phyloP scores from a whole-genome alignment of 2,329 filamentous ascomycete species.

The Fusarium proliferatum region DNA sequence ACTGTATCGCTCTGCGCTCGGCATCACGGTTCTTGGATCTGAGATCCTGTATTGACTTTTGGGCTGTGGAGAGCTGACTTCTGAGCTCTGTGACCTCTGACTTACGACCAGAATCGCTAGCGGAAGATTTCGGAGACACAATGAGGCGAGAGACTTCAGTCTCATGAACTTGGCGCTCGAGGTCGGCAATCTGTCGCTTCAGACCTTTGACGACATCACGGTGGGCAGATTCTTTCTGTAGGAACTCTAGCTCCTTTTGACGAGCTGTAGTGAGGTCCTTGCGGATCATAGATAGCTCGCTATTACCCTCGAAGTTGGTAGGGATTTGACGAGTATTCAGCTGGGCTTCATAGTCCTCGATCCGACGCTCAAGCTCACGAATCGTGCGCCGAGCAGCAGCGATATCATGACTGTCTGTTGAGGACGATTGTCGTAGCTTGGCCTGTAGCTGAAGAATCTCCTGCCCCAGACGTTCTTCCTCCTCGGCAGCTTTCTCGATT shows the following conservation, averaged over 20 bases:
- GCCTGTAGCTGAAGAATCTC: constrained; percentile 65
- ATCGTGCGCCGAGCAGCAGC: constrained; percentile 71
- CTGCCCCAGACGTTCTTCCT: constrained; percentile 70
- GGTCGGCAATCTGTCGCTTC: constrained; percentile 72
- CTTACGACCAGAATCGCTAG: constrained; percentile 63
- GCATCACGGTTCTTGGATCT: constrained; percentile 62
- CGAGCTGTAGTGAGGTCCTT: constrained; percentile 72
- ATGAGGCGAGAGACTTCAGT: constrained; percentile 65
- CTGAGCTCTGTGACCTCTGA: constrained; percentile 69
- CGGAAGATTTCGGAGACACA: constrained; percentile 58
- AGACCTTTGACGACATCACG: constrained; percentile 71
- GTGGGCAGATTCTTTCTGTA: constrained; percentile 73
- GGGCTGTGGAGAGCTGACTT: constrained; percentile 68
- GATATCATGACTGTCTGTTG: constrained; percentile 64
- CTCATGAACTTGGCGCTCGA: constrained; percentile 76
- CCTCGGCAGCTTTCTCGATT: constrained; percentile 72
- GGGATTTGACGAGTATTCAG: constrained; percentile 50
- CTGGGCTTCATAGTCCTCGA: constrained; percentile 65
- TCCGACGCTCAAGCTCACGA: constrained; percentile 71
- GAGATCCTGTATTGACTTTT: constrained; percentile 68
- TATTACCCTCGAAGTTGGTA: constrained; percentile 56
- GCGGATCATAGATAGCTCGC: constrained; percentile 70
- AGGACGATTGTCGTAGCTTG: constrained; percentile 57
- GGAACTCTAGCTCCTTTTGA: constrained; percentile 72
- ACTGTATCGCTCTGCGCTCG: constrained; percentile 57